Percentiles rank a stretch among this genome's conserved stretches.
These are phyloP conservation scores for Linnemannia elongata DNA, from an alignment of 192 early-diverging fungal genomes.

Conservation along the genomic window DNA sequence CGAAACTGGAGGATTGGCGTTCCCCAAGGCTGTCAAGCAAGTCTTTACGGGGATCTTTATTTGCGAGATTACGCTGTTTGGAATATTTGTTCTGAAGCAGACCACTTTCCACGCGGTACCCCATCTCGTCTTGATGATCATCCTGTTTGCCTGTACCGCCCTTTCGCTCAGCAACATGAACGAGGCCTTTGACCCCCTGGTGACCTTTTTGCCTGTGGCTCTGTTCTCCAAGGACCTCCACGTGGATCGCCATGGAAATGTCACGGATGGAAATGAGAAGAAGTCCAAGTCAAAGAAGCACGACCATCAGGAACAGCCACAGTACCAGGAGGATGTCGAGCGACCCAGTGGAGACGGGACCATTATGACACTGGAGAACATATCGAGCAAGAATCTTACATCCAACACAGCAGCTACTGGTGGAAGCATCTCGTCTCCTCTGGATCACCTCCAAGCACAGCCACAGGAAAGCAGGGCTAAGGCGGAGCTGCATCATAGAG, in stretches of 20 bases:
- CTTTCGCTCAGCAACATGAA: constrained; percentile 67
- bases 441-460: background rate
- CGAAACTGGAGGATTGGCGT: constrained; percentile 75
- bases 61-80: constrained; percentile 78
- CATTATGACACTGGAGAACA: constrained; percentile 6
- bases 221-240: constrained; percentile 49
- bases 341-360: background rate
- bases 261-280: constrained; percentile 30
- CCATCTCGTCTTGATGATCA: constrained; percentile 59
- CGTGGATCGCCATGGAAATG: constrained; percentile 34
- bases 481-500: background rate
- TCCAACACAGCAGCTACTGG: background rate
- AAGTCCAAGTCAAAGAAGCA: background rate
- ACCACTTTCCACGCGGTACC: constrained; percentile 58
- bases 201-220: constrained; percentile 63
- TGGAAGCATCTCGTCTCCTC: background rate
- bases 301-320: background rate
- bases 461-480: background rate
- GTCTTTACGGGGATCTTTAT: constrained; percentile 79
- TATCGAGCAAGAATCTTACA: constrained; percentile 15
- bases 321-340: background rate
- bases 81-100: constrained; percentile 75
- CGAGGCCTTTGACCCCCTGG: constrained; percentile 70
- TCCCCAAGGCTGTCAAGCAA: constrained; percentile 72
- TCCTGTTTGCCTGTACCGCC: constrained; percentile 63